Evolutionary conservation across 805 yeast genomes (phyloP).

Genomic region (Lipomyces kockii): DNA sequence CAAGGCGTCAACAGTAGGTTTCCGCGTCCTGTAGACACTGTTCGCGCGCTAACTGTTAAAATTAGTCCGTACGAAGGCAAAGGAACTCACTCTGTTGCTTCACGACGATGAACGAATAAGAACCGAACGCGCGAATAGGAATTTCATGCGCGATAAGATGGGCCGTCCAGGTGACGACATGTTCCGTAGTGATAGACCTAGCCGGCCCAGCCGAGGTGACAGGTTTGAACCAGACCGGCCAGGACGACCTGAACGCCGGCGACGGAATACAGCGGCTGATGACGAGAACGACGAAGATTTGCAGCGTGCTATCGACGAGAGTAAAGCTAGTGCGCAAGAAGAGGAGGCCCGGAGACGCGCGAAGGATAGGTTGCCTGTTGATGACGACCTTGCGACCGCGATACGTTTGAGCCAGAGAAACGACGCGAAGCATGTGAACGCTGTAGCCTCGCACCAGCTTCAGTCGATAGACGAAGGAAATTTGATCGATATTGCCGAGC

Average conservation of each 20-base stretch:
- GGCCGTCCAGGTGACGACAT: constrained; percentile 16
- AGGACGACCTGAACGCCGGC: constrained; percentile 14
- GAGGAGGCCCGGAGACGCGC: constrained; percentile 57
- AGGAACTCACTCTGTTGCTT: constrained; percentile 77
- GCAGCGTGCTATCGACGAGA: constrained; percentile 78
- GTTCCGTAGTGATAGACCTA: constrained; percentile 4
- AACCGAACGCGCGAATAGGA: constrained; percentile 61
- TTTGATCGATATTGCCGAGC: constrained; percentile 54
- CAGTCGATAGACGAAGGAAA: constrained; percentile 52
- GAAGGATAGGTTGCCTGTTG: constrained; percentile 49
- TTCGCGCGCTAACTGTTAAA: neutral
- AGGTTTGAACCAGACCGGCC: neutral
- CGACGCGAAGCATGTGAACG: neutral
- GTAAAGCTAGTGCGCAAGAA: constrained; percentile 82
- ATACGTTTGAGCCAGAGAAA: constrained; percentile 59
- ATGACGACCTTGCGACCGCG: constrained; percentile 70
- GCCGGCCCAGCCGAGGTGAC: neutral
- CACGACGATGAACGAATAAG: constrained; percentile 78
- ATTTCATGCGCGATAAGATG: constrained; percentile 34
- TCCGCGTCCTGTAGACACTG: neutral
- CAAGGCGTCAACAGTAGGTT: constrained; percentile 70
- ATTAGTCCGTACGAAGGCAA: constrained; percentile 76
- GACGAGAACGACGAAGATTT: constrained; percentile 61
- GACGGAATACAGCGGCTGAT: constrained; percentile 11
- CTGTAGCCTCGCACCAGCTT: constrained; percentile 77